Conservation (phyloP, 352 stramenopile genomes). For the Pythium oligandrum region DNA sequence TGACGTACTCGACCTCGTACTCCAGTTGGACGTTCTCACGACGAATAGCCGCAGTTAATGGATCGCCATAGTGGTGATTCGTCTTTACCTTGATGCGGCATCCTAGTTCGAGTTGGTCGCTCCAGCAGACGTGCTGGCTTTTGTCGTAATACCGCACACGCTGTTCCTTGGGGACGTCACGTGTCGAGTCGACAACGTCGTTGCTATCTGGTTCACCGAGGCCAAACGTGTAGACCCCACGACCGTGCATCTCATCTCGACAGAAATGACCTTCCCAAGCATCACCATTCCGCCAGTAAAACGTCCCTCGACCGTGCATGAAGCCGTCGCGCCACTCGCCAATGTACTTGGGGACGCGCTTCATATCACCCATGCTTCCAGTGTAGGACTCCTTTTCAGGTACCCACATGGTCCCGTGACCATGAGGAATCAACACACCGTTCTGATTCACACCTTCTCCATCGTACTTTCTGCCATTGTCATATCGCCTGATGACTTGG, state of each 20-base stretch:
- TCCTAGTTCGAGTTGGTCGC: conserved; percentile 46
- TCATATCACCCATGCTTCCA: conserved; percentile 31
- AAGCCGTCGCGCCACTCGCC: conserved; percentile 52
- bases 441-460: conserved; percentile 41
- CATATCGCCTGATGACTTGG: conserved; percentile 58
- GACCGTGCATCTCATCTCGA: conserved; percentile 55
- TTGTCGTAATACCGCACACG: conserved; percentile 52
- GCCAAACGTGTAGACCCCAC: conserved; percentile 38
- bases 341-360: conserved; percentile 38
- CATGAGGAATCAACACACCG: conserved; percentile 43
- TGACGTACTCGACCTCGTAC: conserved; percentile 41
- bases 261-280: conserved; percentile 59
- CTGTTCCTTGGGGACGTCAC: conserved; percentile 8
- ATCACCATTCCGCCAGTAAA: conserved; percentile 50
- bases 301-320: conserved; percentile 53
- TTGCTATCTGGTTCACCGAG: conserved; percentile 17
- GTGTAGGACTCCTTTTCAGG: conserved; percentile 25
- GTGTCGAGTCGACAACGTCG: conserved; percentile 4
- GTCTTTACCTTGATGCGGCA: conserved; percentile 41
- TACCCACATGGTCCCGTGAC: conserved; percentile 54
- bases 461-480: conserved; percentile 67
- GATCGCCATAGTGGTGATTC: conserved; percentile 35
- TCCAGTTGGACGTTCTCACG: conserved; percentile 35
- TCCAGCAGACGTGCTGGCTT: conserved; percentile 65
- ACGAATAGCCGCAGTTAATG: conserved; percentile 28